Percentiles rank a stretch among this genome's conserved stretches.
Conservation (phyloP, 139 green algal genomes). For the Astrephomene gubernaculifera region DNA sequence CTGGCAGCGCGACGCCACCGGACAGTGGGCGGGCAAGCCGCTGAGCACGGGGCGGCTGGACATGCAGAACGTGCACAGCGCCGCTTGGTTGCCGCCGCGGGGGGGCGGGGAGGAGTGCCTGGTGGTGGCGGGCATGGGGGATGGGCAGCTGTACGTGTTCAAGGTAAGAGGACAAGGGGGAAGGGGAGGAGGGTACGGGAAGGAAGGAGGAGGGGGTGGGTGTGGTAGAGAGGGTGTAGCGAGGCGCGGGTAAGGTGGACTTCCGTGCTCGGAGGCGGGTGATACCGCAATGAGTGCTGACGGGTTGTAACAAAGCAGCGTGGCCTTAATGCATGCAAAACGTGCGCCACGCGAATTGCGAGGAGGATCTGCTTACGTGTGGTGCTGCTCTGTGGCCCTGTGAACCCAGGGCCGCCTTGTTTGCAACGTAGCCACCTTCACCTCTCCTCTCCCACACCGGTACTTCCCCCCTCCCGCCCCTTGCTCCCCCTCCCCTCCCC, state of each 20-base stretch:
- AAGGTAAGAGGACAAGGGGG: slow-evolving; percentile 49
- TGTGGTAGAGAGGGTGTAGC: background rate
- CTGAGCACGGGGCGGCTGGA: slow-evolving; percentile 63
- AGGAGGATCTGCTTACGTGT: no score
- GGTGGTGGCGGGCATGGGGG: slow-evolving; percentile 68
- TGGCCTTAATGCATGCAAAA: no score
- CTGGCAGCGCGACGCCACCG: slow-evolving; percentile 42
- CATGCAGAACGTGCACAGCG: slow-evolving; percentile 71
- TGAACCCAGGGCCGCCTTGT: no score
- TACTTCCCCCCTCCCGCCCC: background rate
- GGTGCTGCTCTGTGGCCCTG: no score
- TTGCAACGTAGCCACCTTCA: background rate
- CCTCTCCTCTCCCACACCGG: background rate
- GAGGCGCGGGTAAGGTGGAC: no score
- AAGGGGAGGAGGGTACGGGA: background rate
- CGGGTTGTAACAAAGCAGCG: no score
- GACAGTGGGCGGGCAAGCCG: slow-evolving; percentile 57
- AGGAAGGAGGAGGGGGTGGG: background rate
- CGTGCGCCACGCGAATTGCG: no score
- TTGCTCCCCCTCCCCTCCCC: background rate
- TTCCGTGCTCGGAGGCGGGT: no score
- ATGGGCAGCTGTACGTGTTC: slow-evolving; percentile 74
- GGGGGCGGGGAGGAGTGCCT: slow-evolving; percentile 46
- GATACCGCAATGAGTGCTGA: no score
- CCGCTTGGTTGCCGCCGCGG: slow-evolving; percentile 63